Evolutionary conservation across 202 grass and related monocot species (phyloP).

Genomic region (Brachypodium distachyon): DNA sequence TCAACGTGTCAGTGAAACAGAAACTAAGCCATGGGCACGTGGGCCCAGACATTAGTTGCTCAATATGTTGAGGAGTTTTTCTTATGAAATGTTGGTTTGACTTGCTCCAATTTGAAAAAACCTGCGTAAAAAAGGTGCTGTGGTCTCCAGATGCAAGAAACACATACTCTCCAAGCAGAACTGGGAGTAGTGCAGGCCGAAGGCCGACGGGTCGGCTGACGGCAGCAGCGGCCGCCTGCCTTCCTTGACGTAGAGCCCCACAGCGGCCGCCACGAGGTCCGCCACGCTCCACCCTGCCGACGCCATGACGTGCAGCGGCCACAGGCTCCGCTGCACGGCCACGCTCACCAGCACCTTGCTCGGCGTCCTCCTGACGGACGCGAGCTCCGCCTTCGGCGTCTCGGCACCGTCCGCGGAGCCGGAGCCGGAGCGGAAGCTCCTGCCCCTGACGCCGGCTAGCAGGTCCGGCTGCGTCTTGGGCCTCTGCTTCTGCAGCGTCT

Average conservation of each 20-base stretch:
- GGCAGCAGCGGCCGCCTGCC: constrained; percentile 45
- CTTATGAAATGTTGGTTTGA: not conserved
- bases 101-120: not conserved
- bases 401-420: not conserved
- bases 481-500: constrained; percentile 25
- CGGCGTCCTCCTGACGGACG: constrained; percentile 38
- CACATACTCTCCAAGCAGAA: constrained; percentile 88
- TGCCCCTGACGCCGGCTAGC: constrained; percentile 24
- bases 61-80: not conserved
- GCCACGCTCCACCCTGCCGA: constrained; percentile 58
- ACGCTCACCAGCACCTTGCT: constrained; percentile 77
- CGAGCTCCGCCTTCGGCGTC: not conserved
- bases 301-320: constrained; percentile 86
- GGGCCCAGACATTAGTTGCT: not conserved
- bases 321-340: constrained; percentile 64
- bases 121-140: too few relatives aligned
- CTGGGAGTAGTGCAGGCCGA: constrained; percentile 85
- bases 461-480: constrained; percentile 77
- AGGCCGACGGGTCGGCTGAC: constrained; percentile 30
- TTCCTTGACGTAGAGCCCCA: constrained; percentile 69
- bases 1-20: not conserved
- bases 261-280: constrained; percentile 50
- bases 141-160: not conserved
- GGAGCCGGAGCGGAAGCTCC: not conserved
- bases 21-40: not conserved